A percentile compares a stretch with the other conserved stretches of the same genome.
Conservation (phyloP, 768 basidiomycete genomes). For the Tulasnella sp. region DNA sequence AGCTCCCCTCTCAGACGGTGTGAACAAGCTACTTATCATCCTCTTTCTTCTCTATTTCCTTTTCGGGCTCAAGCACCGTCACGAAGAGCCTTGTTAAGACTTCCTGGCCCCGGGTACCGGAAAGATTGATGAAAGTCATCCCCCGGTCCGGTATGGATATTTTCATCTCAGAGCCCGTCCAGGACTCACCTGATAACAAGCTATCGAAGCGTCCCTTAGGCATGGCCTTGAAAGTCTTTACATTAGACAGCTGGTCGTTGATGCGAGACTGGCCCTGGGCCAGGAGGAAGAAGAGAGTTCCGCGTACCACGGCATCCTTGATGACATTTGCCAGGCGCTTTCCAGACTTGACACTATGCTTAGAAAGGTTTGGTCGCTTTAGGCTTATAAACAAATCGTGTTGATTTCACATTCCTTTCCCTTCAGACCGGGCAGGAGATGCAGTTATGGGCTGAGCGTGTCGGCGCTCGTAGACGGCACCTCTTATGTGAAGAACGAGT, state of each 20-base stretch:
- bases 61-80: neutral
- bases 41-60: neutral
- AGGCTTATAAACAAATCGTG: neutral
- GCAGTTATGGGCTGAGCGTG: too few relatives aligned
- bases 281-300: neutral
- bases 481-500: too few relatives aligned
- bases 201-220: neutral
- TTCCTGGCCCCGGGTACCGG: neutral
- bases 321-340: neutral
- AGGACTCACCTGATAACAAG: neutral
- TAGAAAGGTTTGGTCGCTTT: neutral
- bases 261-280: neutral
- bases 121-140: neutral
- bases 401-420: neutral
- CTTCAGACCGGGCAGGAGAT: too few relatives aligned
- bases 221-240: neutral
- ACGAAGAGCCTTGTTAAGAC: neutral
- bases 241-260: neutral
- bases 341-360: neutral
- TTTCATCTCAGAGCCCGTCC: neutral
- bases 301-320: neutral
- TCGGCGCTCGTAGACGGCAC: too few relatives aligned
- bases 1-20: neutral
- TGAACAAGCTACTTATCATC: neutral
- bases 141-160: neutral